Evolutionary conservation across 805 yeast species (phyloP).

Genomic region (Blastobotrys peoriensis): DNA sequence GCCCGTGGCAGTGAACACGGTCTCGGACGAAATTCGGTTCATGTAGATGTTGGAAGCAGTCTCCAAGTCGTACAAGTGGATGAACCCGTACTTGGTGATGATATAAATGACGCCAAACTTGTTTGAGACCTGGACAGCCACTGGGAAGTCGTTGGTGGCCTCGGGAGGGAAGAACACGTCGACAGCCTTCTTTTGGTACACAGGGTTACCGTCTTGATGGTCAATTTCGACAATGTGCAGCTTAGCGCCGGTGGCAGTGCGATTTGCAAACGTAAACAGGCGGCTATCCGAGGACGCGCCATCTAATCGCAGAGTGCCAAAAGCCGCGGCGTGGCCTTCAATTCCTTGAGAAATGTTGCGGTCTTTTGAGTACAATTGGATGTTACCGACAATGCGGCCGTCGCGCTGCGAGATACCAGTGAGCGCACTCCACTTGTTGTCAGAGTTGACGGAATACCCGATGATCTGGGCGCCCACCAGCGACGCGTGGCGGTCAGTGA

Average conservation of each 20-base stretch:
- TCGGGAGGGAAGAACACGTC: constrained; percentile 97
- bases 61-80: constrained; percentile 91
- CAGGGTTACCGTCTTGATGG: constrained; percentile 79
- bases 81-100: constrained; percentile 92
- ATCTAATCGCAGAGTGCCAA: constrained; percentile 68
- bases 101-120: constrained; percentile 82
- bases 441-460: constrained; percentile 76
- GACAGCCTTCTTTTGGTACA: constrained; percentile 78
- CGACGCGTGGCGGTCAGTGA: constrained; percentile 79
- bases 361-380: constrained; percentile 82
- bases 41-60: constrained; percentile 89
- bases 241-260: constrained; percentile 69
- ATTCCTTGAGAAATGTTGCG: constrained; percentile 94
- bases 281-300: constrained; percentile 72
- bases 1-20: constrained; percentile 82
- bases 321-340: constrained; percentile 95
- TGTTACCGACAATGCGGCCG: constrained; percentile 92
- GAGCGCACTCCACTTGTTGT: constrained; percentile 86
- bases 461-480: constrained; percentile 79
- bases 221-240: constrained; percentile 94
- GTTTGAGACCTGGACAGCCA: constrained; percentile 78
- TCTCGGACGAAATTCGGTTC: constrained; percentile 93
- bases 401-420: constrained; percentile 93
- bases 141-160: constrained; percentile 94
- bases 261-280: constrained; percentile 85